Conservation (phyloP, 257 asterid species). For the Catharanthus roseus region DNA sequence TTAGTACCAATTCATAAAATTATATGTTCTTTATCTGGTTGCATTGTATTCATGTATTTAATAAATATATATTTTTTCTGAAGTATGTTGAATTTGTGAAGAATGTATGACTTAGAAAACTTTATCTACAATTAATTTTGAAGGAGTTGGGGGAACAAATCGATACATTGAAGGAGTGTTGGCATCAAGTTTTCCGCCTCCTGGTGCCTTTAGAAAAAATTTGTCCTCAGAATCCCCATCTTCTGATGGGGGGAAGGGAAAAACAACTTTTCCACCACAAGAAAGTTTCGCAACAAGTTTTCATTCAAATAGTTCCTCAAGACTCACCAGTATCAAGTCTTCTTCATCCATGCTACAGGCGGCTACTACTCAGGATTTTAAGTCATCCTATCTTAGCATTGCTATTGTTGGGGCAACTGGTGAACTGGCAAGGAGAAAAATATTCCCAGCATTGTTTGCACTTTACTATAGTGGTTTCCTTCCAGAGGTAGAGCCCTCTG, state of each 20-base stretch:
- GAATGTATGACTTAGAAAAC: background rate
- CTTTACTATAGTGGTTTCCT: constrained; percentile 43
- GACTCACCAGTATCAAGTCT: constrained; percentile 8
- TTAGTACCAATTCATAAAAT: background rate
- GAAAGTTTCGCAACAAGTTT: constrained; percentile 19
- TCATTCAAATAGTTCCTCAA: constrained; percentile 11
- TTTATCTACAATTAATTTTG: background rate
- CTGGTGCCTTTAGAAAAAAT: background rate
- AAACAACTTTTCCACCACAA: constrained; percentile 14
- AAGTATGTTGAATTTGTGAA: background rate
- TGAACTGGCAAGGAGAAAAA: constrained; percentile 44
- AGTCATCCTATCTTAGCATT: constrained; percentile 36
- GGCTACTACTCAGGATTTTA: constrained; percentile 16
- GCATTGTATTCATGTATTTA: background rate
- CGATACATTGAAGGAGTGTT: background rate
- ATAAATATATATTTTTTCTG: background rate
- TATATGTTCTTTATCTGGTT: background rate
- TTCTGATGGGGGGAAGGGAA: constrained; percentile 4
- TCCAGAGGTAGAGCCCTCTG: constrained; percentile 33
- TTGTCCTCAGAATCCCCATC: constrained; percentile 21
- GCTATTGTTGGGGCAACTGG: constrained; percentile 57
- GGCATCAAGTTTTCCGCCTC: constrained; percentile 3
- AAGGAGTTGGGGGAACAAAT: constrained; percentile 10
- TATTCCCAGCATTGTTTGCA: constrained; percentile 50
- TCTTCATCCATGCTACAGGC: constrained; percentile 13